Percentiles rank a stretch among this genome's conserved stretches.
These are phyloP conservation scores for Scytalidium sp. DNA, from an alignment of 2,329 filamentous ascomycete genomes.

Conservation along the genomic window DNA sequence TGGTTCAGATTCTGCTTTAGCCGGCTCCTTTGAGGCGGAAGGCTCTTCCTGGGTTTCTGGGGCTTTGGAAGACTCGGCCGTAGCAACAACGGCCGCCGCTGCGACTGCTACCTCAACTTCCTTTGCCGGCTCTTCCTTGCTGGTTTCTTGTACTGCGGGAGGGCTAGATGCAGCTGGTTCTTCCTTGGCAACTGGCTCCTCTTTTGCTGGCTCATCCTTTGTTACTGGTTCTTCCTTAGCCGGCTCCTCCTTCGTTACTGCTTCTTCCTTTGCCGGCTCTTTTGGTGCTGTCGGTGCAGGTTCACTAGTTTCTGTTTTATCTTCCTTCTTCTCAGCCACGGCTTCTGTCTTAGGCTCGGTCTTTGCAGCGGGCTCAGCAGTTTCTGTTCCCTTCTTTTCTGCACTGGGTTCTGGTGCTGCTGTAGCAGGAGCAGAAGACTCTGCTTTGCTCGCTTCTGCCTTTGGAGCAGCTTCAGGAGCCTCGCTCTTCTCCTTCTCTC, in stretches of 20 bases:
- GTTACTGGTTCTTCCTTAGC: not conserved
- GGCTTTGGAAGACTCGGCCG: no score
- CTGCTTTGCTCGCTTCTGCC: not conserved
- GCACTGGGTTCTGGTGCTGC: no score
- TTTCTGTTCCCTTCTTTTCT: not conserved
- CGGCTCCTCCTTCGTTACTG: not conserved
- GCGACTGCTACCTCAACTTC: no score
- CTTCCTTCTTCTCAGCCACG: not conserved
- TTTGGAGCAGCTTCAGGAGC: not conserved
- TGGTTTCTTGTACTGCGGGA: no score
- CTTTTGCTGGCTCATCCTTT: not conserved
- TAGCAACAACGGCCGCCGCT: no score
- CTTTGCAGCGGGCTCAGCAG: not conserved
- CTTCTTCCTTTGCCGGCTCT: not conserved
- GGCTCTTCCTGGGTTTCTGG: no score
- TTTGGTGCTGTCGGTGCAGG: not conserved
- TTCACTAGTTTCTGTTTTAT: not conserved
- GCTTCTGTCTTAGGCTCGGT: slow-evolving; percentile 2
- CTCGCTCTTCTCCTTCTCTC: slow-evolving; percentile 1
- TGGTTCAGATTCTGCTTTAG: no score
- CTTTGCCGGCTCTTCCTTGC: no score
- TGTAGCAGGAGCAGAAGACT: no score
- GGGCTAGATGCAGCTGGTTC: no score
- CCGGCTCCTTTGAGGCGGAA: no score
- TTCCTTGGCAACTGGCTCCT: no score